Percentiles rank a stretch among this genome's conserved stretches.
Evolutionary conservation across 225 moss, liverwort and hornwort species (phyloP).

Genomic region (Ulota crispa): DNA sequence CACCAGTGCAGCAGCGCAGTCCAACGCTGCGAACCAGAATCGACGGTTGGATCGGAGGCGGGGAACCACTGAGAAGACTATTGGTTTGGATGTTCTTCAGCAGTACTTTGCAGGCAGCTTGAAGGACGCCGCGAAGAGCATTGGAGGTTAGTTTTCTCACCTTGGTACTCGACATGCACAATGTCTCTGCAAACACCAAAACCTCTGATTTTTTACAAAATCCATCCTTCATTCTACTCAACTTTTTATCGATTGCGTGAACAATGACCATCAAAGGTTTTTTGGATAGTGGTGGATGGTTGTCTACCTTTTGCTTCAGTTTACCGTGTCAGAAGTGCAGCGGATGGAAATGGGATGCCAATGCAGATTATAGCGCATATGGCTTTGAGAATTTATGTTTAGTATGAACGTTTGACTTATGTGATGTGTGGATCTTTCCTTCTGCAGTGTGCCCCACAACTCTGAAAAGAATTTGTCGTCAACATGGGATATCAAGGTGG

Average conservation of each 20-base stretch:
- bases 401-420: neutral
- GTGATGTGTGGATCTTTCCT: conserved; percentile 6
- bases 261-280: neutral
- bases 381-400: neutral
- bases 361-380: neutral
- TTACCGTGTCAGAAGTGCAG: neutral
- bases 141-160: conserved; percentile 68
- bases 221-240: neutral
- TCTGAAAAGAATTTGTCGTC: conserved; percentile 92
- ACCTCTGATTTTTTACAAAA: neutral
- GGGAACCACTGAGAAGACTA: conserved; percentile 91
- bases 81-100: conserved; percentile 83
- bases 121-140: conserved; percentile 98
- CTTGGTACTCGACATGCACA: neutral
- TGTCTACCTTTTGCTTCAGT: neutral
- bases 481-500: conserved; percentile 99
- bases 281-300: neutral
- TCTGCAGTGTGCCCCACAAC: conserved; percentile 94
- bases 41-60: conserved; percentile 83
- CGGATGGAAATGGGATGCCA: no score
- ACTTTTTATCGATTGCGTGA: no score
- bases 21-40: conserved; percentile 57
- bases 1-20: conserved; percentile 37
- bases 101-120: conserved; percentile 96
- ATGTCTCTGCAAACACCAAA: neutral